Evolutionary conservation across 129 eudicot species (phyloP), one percentile per base, ranked within the genome.

Genomic region (Flaveria sonorensis): DNA sequence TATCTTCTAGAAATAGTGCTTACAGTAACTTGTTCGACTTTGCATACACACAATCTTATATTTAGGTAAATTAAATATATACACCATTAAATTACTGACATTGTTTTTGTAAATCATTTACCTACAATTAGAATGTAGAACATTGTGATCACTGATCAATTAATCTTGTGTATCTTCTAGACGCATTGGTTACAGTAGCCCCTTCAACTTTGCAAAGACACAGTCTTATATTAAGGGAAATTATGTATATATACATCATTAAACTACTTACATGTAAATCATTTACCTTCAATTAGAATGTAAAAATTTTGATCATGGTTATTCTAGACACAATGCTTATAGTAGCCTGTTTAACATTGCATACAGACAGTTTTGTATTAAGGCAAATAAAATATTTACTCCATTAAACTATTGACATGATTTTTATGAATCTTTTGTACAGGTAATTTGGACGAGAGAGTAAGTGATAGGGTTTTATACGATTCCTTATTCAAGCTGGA

Each of bases 371-470:
- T 51, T n/a, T 55, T 36, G 1, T 10, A 14, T 63, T 30, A 63
- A 10, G 66, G 51, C 3, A 32, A 55, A 14, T 13, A 5, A 71
- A 53, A 72, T 13, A 0, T 7, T 19, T 24, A 70, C 55, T 42
- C 43, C 55, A 20, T 45, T 21, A 8, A 68, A 21, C 48, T 52
- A 10, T 52, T 71, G 48, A 55, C 39, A 60, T 59, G 48, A 36
- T 69, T 2, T 68, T 50, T 77, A 8, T 6, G 10, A 65, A 32
- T 57, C n/a, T 62, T 63, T 21, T 23, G 10, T 32, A 52, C 88
- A 93, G 93, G 97, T 68, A 89, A 87, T 83, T 82, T 93, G 87
- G 98, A 93, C 77, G 98, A 90, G 84, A 85, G 92, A 77, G 98
- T 93, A 19, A 90, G 80, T 20, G 97, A 93, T 43, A 93, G 98